Base-by-base conservation (phyloP, 345 rosid genomes). In the Salix purpurea region DNA sequence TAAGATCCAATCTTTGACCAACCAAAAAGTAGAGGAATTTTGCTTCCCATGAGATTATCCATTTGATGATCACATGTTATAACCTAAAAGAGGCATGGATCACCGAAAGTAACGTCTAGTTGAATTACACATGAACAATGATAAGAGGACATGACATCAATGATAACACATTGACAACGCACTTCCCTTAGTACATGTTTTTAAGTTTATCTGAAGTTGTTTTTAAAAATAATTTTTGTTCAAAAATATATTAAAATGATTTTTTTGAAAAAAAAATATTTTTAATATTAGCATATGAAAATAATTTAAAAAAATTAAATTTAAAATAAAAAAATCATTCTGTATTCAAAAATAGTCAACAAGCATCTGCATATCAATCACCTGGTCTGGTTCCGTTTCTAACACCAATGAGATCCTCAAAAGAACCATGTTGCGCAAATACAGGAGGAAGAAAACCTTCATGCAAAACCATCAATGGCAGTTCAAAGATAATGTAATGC, bases 371-470 rank as follows among this genome's bases (percentile, higher is more conserved):
- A 52, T 1, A 8, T 7, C 14, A 0, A n/a, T 56, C 62, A 56
- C 26, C n/a, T n/a, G 62, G 5, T n/a, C 10, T n/a, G 62, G 28
- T 56, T 56, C 6, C 28, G 26, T 56, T 56, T 56, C 5, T n/a
- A 56, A 24, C 62, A 68, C 61, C 7, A 54, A 54, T 32, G 65
- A 23, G 74, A 52, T 71, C 11, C 74, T 30, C 36, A 50, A 16
- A 52, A 71, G 73, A 76, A 61, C 83, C 81, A 80, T 76, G 81
- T 65, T 74, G 80, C 74, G 67, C 67, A 32, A 80, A 48, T 74
- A 58, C 65, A 48, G 13, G 21, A n/a, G n/a, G 19, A 21, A 5
- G n/a, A 54, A 52, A 19, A 4, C 14, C n/a, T 6, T 12, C 30
- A 52, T 48, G 24, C 9, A 24, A 54, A 34, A 32, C 28, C 56